Evolutionary conservation across 345 rosid species (phyloP), one percentile per base, ranked within the genome.

Genomic region (Arabidopsis suecica): DNA sequence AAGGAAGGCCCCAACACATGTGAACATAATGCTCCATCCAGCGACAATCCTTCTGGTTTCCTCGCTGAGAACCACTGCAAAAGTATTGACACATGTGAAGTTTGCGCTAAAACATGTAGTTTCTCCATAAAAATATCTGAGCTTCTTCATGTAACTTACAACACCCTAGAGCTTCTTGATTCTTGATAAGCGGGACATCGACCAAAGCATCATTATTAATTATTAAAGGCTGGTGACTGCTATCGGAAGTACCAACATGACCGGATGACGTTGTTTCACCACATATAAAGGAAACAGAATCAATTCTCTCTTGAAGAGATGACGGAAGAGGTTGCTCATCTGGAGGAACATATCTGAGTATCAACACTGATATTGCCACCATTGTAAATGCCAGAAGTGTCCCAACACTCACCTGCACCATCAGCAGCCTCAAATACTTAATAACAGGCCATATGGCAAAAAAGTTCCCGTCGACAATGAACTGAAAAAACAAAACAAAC

Each of bases 361-460:
- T 87, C 82, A 95, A 78, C 48, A 95, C 97, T 41, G 91, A 95
- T 58, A 95, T 73, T n/a, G 99, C 98, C 55, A 90, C 99, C 88
- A 90, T 87, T 20, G 97, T 92, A 83, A 95, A 95, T 8, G 99
- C 99, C 74, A 92, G 84, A 82, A 95, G 99, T 7, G 99, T 95
- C 59, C 99, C 99, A 71, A 92, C 98, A 65, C 99, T 95, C 68
- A 95, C 99, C 99, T 95, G 88, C 81, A 81, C 50, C 72, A 42
- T 14, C 49, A 44, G 16, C 11, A 72, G 9, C 73, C 67, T 70
- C 34, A 61, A 61, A 54, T 25, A 62, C 50, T 77, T 55, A 33
- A 42, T 9, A 45, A 56, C 10, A 33, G 34, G 44, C 48, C 33
- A 58, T 45, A 44, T 1, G 3, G 38, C 34, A 7, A 7, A 50